These are phyloP conservation scores for Barnettozyma siamensis DNA, from an alignment of 805 yeast genomes.

Conservation along the genomic window DNA sequence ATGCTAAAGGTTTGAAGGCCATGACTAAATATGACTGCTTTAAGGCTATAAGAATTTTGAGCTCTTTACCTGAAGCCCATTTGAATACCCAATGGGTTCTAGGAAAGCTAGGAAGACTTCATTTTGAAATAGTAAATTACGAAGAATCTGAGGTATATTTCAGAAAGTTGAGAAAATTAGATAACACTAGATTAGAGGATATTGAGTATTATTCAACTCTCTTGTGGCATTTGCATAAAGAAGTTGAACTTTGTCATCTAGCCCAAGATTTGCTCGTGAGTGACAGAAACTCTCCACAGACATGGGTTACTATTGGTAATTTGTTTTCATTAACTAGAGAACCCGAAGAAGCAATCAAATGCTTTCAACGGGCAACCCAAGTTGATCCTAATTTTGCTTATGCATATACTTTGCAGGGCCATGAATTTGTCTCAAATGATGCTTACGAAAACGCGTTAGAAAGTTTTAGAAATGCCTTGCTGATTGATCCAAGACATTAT, in stretches of 20 bases:
- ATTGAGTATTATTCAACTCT: slow-evolving; percentile 90
- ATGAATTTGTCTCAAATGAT: slow-evolving; percentile 83
- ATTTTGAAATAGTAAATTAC: slow-evolving; percentile 85
- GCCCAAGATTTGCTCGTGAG: slow-evolving; percentile 74
- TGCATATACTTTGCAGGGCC: slow-evolving; percentile 91
- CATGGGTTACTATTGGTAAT: slow-evolving; percentile 93
- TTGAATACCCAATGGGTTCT: slow-evolving; percentile 80
- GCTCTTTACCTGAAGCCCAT: slow-evolving; percentile 57
- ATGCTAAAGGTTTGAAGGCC: slow-evolving; percentile 58
- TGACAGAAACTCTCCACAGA: slow-evolving; percentile 62
- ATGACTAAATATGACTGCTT: slow-evolving; percentile 67
- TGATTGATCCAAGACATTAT: slow-evolving; percentile 76
- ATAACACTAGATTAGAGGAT: slow-evolving; percentile 75
- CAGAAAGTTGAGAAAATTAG: slow-evolving; percentile 53
- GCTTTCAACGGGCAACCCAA: slow-evolving; percentile 74
- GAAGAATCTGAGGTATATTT: slow-evolving; percentile 66
- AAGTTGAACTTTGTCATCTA: slow-evolving; percentile 69
- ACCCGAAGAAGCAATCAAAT: slow-evolving; percentile 82
- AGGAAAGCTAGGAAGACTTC: slow-evolving; percentile 70
- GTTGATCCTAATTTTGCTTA: slow-evolving; percentile 69
- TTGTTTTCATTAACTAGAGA: slow-evolving; percentile 77
- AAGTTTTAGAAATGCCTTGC: slow-evolving; percentile 72
- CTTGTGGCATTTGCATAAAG: slow-evolving; percentile 87
- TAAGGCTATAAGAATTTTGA: slow-evolving; percentile 67
- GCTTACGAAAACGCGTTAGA: slow-evolving; percentile 85